Conservation (phyloP, 768 basidiomycete species). For the Pleurotus giganteus region DNA sequence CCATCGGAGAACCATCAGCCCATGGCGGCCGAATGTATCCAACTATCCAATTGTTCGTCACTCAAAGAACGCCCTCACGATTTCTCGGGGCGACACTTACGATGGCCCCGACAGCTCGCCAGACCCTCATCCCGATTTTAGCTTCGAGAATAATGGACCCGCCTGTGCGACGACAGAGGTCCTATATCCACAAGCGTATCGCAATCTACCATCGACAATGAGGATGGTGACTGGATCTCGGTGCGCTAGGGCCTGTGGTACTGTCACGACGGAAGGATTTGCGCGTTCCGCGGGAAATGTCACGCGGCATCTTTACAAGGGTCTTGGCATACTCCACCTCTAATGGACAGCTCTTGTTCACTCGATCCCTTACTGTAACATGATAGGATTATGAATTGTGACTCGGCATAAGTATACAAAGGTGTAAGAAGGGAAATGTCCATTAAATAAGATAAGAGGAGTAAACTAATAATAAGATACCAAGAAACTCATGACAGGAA, state of each 20-base stretch:
- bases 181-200: not conserved
- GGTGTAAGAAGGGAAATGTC: not conserved
- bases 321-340: no score
- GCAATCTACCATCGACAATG: slow-evolving; percentile 11
- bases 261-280: no score
- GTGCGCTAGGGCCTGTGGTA: no score
- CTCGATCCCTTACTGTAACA: no score
- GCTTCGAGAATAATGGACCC: not conserved
- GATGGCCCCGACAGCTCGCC: not conserved
- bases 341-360: no score
- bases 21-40: not conserved
- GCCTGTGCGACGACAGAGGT: not conserved
- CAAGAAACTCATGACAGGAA: not conserved
- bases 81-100: not conserved
- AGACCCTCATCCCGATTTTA: slow-evolving; percentile 1
- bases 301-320: no score
- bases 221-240: not conserved
- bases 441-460: slow-evolving; percentile 5
- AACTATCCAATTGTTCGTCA: not conserved
- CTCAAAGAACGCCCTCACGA: not conserved
- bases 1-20: slow-evolving; percentile 1
- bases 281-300: no score
- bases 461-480: not conserved
- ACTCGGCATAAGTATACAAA: no score
- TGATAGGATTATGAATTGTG: no score